A percentile compares a stretch with the other conserved stretches of the same genome.
These are phyloP conservation scores for Geotrichum fermentans DNA, from an alignment of 1,139 yeast genomes.

Conservation along the genomic window DNA sequence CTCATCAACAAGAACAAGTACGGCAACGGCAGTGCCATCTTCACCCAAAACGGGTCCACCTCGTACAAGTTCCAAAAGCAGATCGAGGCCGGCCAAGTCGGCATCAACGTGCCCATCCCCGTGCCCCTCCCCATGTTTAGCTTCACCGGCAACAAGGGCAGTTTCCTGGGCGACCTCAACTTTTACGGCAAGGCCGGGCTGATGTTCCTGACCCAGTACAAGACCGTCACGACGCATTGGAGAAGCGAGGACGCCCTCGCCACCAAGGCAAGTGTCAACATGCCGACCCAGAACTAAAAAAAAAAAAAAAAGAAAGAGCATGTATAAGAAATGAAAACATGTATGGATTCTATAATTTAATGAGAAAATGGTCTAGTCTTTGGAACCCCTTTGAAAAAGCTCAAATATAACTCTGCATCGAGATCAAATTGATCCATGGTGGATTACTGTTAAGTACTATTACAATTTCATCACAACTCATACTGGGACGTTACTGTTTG, in stretches of 20 bases:
- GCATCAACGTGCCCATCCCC: slow-evolving; percentile 79
- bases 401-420: too few species aligned
- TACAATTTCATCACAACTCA: too few species aligned
- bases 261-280: slow-evolving; percentile 54
- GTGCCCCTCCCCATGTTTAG: slow-evolving; percentile 81
- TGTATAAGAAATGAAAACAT: too few species aligned
- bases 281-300: slow-evolving; percentile 34
- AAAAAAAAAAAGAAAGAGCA: neutral
- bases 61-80: slow-evolving; percentile 68
- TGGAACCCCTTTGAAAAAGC: too few species aligned
- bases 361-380: too few species aligned
- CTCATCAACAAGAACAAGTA: slow-evolving; percentile 61
- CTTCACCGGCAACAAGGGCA: slow-evolving; percentile 73
- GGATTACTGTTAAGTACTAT: too few species aligned
- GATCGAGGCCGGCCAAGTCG: slow-evolving; percentile 74
- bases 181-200: slow-evolving; percentile 75
- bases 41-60: slow-evolving; percentile 64
- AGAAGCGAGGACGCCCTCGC: slow-evolving; percentile 51
- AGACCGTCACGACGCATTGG: slow-evolving; percentile 73
- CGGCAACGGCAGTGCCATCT: slow-evolving; percentile 71
- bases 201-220: slow-evolving; percentile 67
- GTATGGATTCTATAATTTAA: too few species aligned
- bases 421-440: too few species aligned
- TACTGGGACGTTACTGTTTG: too few species aligned
- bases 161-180: slow-evolving; percentile 74